phyloP scores from a whole-genome alignment of 2,329 filamentous ascomycete genomes.

The Stagonosporopsis tanaceti region DNA sequence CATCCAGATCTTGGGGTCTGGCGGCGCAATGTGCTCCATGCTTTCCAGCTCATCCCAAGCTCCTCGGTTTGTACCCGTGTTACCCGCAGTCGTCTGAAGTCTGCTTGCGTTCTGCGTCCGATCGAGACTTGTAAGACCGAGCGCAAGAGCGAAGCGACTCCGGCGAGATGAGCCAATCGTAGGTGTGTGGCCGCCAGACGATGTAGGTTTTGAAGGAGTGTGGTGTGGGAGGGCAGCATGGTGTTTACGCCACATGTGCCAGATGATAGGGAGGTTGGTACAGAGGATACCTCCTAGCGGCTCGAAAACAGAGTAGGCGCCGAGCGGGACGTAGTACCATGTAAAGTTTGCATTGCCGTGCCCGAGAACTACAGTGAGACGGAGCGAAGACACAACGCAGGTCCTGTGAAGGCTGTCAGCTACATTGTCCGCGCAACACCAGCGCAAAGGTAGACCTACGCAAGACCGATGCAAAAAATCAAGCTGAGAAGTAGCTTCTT shows the following conservation, averaged over 20 bases:
- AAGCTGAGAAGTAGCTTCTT: conserved; percentile 43
- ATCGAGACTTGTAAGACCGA: conserved; percentile 36
- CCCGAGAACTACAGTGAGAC: conserved; percentile 43
- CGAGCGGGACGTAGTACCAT: conserved; percentile 46
- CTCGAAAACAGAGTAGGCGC: conserved; percentile 46
- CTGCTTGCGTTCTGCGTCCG: conserved; percentile 36
- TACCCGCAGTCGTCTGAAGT: conserved; percentile 23
- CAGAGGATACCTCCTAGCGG: conserved; percentile 46
- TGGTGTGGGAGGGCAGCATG: conserved; percentile 25
- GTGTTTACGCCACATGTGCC: conserved; percentile 45
- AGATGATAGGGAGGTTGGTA: conserved; percentile 46
- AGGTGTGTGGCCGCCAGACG: conserved; percentile 23
- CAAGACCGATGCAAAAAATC: conserved; percentile 46
- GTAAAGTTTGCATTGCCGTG: conserved; percentile 43
- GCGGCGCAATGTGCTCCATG: conserved; percentile 23
- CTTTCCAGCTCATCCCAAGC: conserved; percentile 35
- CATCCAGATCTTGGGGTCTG: conserved; percentile 28
- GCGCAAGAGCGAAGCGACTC: conserved; percentile 29
- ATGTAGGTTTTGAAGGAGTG: conserved; percentile 26
- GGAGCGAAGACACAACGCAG: conserved; percentile 43
- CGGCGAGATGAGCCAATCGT: conserved; percentile 35
- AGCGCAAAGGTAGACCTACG: conserved; percentile 29
- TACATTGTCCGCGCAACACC: background rate
- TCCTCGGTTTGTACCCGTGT: conserved; percentile 17
- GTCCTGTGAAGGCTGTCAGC: conserved; percentile 25